Base-by-base conservation (phyloP, 306 rosid species). In the Trifolium repens region DNA sequence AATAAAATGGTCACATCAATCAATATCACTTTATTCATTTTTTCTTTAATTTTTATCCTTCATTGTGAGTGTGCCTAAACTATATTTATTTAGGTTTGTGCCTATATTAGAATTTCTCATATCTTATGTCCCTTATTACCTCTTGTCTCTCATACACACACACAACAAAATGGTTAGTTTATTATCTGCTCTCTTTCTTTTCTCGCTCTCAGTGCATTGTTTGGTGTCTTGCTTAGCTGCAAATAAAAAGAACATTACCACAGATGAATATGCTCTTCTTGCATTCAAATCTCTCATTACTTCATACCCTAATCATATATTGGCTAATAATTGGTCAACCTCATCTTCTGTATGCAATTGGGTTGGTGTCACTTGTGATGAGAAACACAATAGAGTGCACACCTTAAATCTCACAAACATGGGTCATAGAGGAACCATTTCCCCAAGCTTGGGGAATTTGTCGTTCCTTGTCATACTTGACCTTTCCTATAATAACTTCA, bases 321-420 rank as follows among this genome's bases (percentile, higher is more conserved):
- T 78, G 65, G 30, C 67, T 22, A 22, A 22, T 32, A 78, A 78
- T 71, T 78, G 82, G 82, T 61, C 82, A 26, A 24, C 77, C 12
- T 19, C 72, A 0, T 46, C 35, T 15, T 39, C 77, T n/a, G 12
- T 60, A 16, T 78, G 82, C 72, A 61, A 50, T 4, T 78, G 82
- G 82, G 8, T 59, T 60, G 82, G 82, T n/a, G 44, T 78, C 46
- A 71, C 82, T 60, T 78, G 82, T 62, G 65, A 70, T 70, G 5
- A 22, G 19, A 22, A 2, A 15, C 54, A 12, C 5, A 1, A 8
- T 9, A 78, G 82, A 53, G 82, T 78, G 35, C 40, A 9, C 0
- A 6, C 26, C 44, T 50, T 78, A n/a, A 62, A 1, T 37, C 72
- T 78, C 10, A 5, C 55, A 32, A 49, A 26, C 66, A 78, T 78